Conservation (phyloP, 352 stramenopile species). For the Pythium dissotocum region DNA sequence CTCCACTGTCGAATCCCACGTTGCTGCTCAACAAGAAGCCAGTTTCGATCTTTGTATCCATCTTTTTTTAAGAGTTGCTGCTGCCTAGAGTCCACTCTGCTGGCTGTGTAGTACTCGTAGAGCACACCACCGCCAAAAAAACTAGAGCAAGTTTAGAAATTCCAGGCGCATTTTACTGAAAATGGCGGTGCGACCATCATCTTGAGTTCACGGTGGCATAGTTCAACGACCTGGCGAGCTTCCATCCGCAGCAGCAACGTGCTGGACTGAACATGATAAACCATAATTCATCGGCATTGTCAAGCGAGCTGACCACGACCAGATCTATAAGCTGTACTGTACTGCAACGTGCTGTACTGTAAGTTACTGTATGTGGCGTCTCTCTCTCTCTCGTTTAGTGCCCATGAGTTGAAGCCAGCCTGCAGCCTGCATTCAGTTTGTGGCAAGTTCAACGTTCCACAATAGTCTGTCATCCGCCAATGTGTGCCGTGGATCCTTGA, state of each 20-base stretch:
- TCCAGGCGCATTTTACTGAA: neutral
- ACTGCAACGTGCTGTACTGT: no score
- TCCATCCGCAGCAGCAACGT: neutral
- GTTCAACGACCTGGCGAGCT: neutral
- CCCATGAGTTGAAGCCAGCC: neutral
- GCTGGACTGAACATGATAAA: no score
- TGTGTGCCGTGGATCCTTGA: slow-evolving; percentile 7
- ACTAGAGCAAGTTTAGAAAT: no score
- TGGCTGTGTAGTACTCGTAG: neutral
- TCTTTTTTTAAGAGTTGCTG: neutral
- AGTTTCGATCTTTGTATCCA: neutral
- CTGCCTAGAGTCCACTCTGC: neutral
- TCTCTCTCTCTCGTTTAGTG: no score
- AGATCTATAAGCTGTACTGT: neutral
- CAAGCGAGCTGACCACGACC: no score
- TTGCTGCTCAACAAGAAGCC: neutral
- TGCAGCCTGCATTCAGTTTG: slow-evolving; percentile 7
- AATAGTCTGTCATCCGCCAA: neutral
- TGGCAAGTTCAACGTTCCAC: slow-evolving; percentile 5
- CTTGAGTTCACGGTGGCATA: neutral
- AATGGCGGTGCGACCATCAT: neutral
- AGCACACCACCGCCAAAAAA: neutral
- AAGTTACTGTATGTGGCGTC: neutral
- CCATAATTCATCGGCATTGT: no score
- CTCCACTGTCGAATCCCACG: neutral